These are phyloP conservation scores for Ascochyta clinopodiicola DNA, from an alignment of 2,329 filamentous ascomycete genomes.

Conservation along the genomic window DNA sequence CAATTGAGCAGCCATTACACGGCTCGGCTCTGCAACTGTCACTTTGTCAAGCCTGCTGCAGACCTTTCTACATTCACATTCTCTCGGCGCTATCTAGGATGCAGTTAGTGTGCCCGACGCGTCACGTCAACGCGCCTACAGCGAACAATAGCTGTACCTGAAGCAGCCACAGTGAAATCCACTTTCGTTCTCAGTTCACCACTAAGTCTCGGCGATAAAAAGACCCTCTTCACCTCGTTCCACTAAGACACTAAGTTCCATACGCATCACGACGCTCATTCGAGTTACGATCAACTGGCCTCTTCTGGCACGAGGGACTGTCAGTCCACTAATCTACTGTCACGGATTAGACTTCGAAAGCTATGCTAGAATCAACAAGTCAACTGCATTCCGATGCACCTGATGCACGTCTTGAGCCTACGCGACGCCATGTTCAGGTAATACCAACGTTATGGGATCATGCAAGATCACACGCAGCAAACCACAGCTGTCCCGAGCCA, in stretches of 20 bases:
- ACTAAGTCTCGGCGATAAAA: not conserved
- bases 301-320: not conserved
- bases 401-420: not conserved
- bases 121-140: not conserved
- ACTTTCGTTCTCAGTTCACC: not conserved
- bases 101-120: not conserved
- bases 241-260: not conserved
- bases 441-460: constrained; percentile 8
- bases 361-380: not conserved
- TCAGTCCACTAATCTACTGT: not conserved
- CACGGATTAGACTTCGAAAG: not conserved
- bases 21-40: no score
- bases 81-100: not conserved
- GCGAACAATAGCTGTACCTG: not conserved
- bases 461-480: constrained; percentile 19
- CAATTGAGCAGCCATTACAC: not conserved
- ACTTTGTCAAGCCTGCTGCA: not conserved
- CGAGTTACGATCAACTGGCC: not conserved
- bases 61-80: not conserved
- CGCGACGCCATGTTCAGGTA: not conserved
- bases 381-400: not conserved
- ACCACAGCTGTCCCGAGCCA: constrained; percentile 17
- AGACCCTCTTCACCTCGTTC: not conserved
- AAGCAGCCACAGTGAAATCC: not conserved
- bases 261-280: not conserved